Evolutionary conservation across 805 yeast genomes (phyloP).

Genomic region (Yamadazyma akitaensis): DNA sequence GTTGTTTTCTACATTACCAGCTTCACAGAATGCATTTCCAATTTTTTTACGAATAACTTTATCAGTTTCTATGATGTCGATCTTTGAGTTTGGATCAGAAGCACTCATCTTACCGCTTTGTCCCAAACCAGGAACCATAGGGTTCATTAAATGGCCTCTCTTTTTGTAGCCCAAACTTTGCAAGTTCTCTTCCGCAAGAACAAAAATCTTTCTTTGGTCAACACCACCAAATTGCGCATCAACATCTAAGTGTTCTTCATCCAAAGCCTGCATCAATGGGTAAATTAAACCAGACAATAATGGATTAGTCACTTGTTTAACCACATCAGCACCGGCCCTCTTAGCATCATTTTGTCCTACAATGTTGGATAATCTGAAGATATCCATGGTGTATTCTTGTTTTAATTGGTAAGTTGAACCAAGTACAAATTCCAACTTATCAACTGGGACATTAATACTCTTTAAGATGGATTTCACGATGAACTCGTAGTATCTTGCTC

Average conservation of each 20-base stretch:
- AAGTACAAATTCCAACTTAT: conserved; percentile 73
- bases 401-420: conserved; percentile 89
- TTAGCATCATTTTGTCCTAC: conserved; percentile 95
- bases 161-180: conserved; percentile 87
- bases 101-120: conserved; percentile 99
- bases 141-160: conserved; percentile 98
- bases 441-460: conserved; percentile 89
- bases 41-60: conserved; percentile 86
- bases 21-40: conserved; percentile 89
- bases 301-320: conserved; percentile 94
- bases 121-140: conserved; percentile 95
- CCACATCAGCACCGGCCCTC: conserved; percentile 99
- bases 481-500: conserved; percentile 86
- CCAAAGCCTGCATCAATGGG: conserved; percentile 98
- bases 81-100: conserved; percentile 96
- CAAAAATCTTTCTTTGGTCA: conserved; percentile 97
- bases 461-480: conserved; percentile 80
- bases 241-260: conserved; percentile 81
- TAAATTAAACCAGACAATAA: conserved; percentile 88
- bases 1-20: conserved; percentile 85
- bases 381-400: conserved; percentile 79
- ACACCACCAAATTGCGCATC: conserved; percentile 99
- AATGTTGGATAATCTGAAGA: conserved; percentile 77
- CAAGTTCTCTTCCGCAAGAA: conserved; percentile 92
- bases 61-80: conserved; percentile 88